Evolutionary conservation across 805 yeast genomes (phyloP), one percentile per base, ranked within the genome.

Genomic region (Yarrowia bubula): DNA sequence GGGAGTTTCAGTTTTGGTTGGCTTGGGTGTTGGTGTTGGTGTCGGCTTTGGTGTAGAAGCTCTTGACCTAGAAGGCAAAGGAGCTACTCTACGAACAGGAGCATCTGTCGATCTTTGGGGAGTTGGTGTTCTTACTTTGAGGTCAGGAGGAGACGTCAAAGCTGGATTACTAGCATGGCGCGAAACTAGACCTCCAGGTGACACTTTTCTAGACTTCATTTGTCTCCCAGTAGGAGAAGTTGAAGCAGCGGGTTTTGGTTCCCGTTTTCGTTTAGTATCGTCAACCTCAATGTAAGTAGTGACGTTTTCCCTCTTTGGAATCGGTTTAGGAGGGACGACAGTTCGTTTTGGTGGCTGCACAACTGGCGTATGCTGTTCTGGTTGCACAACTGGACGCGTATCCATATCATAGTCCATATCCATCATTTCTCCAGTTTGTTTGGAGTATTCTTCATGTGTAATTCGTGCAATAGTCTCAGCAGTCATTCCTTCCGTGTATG

Each of bases 391-490:
- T 37, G 43, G 28, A 22, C 28, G 28, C 28, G n/a, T 8, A 3
- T 48, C 39, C n/a, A 17, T 35, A 33, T 31, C 64, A 48, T 38
- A 43, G 14, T 44, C 67, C 10, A 66, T 55, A 13, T 68, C 68
- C 65, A 44, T 62, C 38, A 46, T 35, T 41, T 55, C 66, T 15
- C 37, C 62, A n/a, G 18, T 60, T n/a, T 62, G 31, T 3, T 17
- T 32, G 10, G 62, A 22, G 17, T 57, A 51, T 17, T 57, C 62
- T 31, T 74, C 70, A 33, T 72, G 74, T 0, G 81, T 78, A 39
- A 67, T 77, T 0, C 67, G 66, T 0, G 84, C 83, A 15, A 84
- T 83, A n/a, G 77, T 63, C 32, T 74, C 73, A 0, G 86, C 84
- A 3, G 81, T 76, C 84, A 83, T 81, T 0, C 76, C 79, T 55